These are phyloP conservation scores for Ustilago cynodontis DNA, from an alignment of 1,284 basidiomycete genomes.

Conservation along the genomic window DNA sequence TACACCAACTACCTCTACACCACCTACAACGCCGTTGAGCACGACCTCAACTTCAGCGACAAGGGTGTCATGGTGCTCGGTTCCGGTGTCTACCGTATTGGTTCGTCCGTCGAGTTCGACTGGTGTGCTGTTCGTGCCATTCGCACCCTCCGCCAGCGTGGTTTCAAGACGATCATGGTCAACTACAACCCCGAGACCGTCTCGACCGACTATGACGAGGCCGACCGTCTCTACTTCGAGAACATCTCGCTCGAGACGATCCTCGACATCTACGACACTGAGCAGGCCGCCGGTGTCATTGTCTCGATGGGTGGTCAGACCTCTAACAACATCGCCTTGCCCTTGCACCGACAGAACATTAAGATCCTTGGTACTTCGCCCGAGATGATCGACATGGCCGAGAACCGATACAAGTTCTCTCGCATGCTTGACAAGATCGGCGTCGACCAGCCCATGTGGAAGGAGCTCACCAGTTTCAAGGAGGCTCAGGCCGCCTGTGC, in stretches of 20 bases:
- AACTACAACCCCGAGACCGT: slow-evolving; percentile 99
- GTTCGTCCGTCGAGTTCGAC: slow-evolving; percentile 98
- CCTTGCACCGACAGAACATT: slow-evolving; percentile 92
- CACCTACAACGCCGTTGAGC: slow-evolving; percentile 93
- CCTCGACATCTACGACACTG: slow-evolving; percentile 94
- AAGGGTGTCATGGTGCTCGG: slow-evolving; percentile 96
- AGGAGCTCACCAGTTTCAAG: slow-evolving; percentile 90
- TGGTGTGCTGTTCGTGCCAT: slow-evolving; percentile 99
- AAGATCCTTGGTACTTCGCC: slow-evolving; percentile 98
- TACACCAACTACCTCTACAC: slow-evolving; percentile 99
- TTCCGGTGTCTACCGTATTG: slow-evolving; percentile 97
- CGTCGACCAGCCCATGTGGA: slow-evolving; percentile 97
- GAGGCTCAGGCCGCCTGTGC: slow-evolving; percentile 77
- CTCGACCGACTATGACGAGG: slow-evolving; percentile 98
- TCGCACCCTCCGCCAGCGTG: slow-evolving; percentile 90
- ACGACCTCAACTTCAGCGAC: slow-evolving; percentile 90
- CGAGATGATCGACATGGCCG: slow-evolving; percentile 99
- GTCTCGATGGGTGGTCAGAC: slow-evolving; percentile 98
- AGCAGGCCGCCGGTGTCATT: slow-evolving; percentile 90
- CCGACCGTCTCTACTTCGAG: slow-evolving; percentile 97
- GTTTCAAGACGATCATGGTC: slow-evolving; percentile 98
- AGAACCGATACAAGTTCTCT: slow-evolving; percentile 99
- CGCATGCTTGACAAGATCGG: slow-evolving; percentile 96
- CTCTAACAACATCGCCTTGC: slow-evolving; percentile 97
- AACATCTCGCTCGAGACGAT: slow-evolving; percentile 97